Evolutionary conservation across 306 rosid species (phyloP).

Genomic region (Citrullus amarus): DNA sequence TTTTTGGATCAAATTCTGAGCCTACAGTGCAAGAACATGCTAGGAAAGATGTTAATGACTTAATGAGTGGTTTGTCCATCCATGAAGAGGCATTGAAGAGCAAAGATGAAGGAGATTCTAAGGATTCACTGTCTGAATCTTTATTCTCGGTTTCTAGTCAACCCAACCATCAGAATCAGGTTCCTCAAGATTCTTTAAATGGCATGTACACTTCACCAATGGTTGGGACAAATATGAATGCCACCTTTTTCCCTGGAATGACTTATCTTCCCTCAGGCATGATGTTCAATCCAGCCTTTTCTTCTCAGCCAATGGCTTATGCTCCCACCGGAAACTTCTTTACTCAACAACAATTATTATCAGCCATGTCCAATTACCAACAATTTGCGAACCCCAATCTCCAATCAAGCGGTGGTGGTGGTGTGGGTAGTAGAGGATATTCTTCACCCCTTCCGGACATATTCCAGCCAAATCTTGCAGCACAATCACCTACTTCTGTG

Average conservation of each 20-base stretch:
- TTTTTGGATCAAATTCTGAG: conserved; percentile 46
- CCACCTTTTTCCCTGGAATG: conserved; percentile 47
- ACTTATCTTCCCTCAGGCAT: conserved; percentile 49
- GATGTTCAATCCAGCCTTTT: conserved; percentile 57
- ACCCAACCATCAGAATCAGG: conserved; percentile 22
- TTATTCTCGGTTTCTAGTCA: conserved; percentile 38
- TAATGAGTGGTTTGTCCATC: conserved; percentile 59
- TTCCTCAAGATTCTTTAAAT: conserved; percentile 28
- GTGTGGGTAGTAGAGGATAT: conserved; percentile 40
- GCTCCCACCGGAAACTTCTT: conserved; percentile 61
- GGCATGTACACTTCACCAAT: conserved; percentile 49
- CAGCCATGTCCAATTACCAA: conserved; percentile 77
- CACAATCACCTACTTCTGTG: conserved; percentile 45
- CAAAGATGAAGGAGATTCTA: conserved; percentile 35
- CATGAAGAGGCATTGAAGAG: conserved; percentile 33
- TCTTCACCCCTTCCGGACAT: conserved; percentile 67
- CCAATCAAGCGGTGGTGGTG: conserved; percentile 19
- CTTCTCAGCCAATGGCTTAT: conserved; percentile 69
- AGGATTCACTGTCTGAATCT: conserved; percentile 29
- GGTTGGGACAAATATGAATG: conserved; percentile 37
- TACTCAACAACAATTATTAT: conserved; percentile 71
- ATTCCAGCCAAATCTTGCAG: conserved; percentile 56
- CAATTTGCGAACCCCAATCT: conserved; percentile 51
- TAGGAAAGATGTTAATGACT: conserved; percentile 30
- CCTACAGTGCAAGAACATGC: conserved; percentile 29